Conservation (phyloP, 1,284 basidiomycete species). For the Boletus albobrunnescens region DNA sequence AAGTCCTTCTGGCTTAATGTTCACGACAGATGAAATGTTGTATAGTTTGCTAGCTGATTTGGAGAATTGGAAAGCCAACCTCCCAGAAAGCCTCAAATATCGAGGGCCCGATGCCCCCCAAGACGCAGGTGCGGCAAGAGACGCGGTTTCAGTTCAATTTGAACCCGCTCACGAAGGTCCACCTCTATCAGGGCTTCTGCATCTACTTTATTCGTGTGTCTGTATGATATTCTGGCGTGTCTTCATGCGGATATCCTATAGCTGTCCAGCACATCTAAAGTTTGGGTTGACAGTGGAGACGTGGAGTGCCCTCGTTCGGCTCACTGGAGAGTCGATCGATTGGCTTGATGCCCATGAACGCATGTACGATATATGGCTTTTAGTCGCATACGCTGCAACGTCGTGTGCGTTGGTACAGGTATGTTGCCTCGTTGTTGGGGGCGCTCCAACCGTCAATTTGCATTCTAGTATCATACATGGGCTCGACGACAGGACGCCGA, state of each 20-base stretch:
- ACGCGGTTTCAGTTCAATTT: neutral
- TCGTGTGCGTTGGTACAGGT: slow-evolving; percentile 89
- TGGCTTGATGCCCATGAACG: slow-evolving; percentile 84
- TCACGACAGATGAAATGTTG: slow-evolving; percentile 77
- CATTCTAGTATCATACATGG: slow-evolving; percentile 83
- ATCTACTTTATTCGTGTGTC: slow-evolving; percentile 82
- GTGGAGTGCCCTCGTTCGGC: slow-evolving; percentile 70
- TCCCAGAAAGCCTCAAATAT: slow-evolving; percentile 76
- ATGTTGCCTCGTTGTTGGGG: slow-evolving; percentile 25
- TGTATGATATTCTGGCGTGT: slow-evolving; percentile 91
- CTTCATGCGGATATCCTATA: slow-evolving; percentile 92
- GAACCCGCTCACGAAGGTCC: slow-evolving; percentile 7
- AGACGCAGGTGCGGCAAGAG: slow-evolving; percentile 53
- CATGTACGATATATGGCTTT: slow-evolving; percentile 82
- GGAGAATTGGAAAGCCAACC: slow-evolving; percentile 68
- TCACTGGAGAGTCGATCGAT: slow-evolving; percentile 79
- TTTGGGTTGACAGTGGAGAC: slow-evolving; percentile 77
- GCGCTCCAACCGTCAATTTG: slow-evolving; percentile 10
- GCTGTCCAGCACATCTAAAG: slow-evolving; percentile 79
- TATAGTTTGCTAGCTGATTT: slow-evolving; percentile 69
- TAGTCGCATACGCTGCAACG: slow-evolving; percentile 86
- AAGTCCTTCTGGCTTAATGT: slow-evolving; percentile 81
- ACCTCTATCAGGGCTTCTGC: slow-evolving; percentile 62
- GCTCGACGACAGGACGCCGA: slow-evolving; percentile 75
- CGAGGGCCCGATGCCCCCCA: slow-evolving; percentile 59